Percentiles rank a stretch among this genome's conserved stretches.
Evolutionary conservation across 768 basidiomycete species (phyloP).

Genomic region (Podaxis carcinomalis): DNA sequence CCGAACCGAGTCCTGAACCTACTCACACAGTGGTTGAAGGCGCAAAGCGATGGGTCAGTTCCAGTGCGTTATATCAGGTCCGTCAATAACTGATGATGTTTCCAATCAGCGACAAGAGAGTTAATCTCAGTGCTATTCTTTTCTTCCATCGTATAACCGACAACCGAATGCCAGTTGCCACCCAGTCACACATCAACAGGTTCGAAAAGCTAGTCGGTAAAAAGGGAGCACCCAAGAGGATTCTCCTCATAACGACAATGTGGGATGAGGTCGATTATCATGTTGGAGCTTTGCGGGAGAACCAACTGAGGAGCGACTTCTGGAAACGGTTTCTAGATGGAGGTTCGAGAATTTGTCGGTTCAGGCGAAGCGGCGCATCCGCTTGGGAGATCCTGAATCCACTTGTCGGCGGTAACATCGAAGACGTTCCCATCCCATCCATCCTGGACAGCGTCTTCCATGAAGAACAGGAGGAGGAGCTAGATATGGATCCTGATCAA

Average conservation of each 20-base stretch:
- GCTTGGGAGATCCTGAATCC: slow-evolving; percentile 9
- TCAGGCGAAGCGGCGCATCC: not conserved
- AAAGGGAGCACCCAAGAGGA: slow-evolving; percentile 1
- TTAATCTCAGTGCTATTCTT: slow-evolving; percentile 7
- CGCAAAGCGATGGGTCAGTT: not conserved
- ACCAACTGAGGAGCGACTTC: slow-evolving; percentile 1
- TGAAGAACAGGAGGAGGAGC: slow-evolving; percentile 8
- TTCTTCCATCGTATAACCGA: slow-evolving; percentile 12
- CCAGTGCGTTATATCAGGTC: not conserved
- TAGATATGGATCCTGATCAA: slow-evolving; percentile 1
- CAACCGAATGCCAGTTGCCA: slow-evolving; percentile 8
- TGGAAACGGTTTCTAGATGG: slow-evolving; percentile 10
- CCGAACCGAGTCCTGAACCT: slow-evolving; percentile 10
- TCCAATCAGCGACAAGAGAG: not conserved
- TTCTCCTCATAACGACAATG: slow-evolving; percentile 9
- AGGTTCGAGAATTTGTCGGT: slow-evolving; percentile 2
- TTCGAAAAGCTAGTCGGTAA: slow-evolving; percentile 10
- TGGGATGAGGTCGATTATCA: slow-evolving; percentile 8
- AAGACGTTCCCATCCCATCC: slow-evolving; percentile 1
- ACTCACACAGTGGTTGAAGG: slow-evolving; percentile 10
- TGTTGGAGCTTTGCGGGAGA: not conserved
- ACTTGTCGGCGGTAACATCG: not conserved
- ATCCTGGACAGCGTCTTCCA: slow-evolving; percentile 4
- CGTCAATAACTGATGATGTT: not conserved
- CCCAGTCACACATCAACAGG: slow-evolving; percentile 7